These are phyloP conservation scores for Paralagenidium karlingii DNA, from an alignment of 352 stramenopile genomes.

Conservation along the genomic window DNA sequence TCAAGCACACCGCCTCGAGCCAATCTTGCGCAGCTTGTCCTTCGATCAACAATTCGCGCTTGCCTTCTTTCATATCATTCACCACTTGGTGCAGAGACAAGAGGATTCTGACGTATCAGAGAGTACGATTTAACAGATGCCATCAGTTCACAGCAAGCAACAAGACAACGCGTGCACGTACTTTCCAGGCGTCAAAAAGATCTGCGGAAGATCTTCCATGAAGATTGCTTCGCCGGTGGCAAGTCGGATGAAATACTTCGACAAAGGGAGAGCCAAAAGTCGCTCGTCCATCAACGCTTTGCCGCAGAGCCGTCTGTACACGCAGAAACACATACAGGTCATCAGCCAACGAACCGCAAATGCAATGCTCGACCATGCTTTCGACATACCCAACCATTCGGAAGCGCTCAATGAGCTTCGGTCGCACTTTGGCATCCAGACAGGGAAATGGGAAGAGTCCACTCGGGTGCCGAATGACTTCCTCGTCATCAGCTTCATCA, in stretches of 20 bases:
- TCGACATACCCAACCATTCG: constrained; percentile 43
- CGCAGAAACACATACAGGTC: too few species aligned
- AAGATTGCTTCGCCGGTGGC: constrained; percentile 48
- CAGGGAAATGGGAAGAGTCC: constrained; percentile 66
- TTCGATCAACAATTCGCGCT: constrained; percentile 36
- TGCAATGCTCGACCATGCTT: neutral
- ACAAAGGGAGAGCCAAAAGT: constrained; percentile 58
- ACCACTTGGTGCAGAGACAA: constrained; percentile 35
- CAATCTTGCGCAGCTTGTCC: constrained; percentile 28
- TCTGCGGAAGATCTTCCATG: constrained; percentile 27
- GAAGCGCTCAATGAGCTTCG: constrained; percentile 50
- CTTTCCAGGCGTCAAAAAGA: constrained; percentile 56
- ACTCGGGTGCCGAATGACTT: constrained; percentile 64
- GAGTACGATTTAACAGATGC: neutral
- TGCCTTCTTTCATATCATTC: constrained; percentile 12
- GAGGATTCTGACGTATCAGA: too few species aligned
- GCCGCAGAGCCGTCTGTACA: constrained; percentile 56
- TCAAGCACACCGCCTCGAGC: constrained; percentile 51
- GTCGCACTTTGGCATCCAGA: constrained; percentile 1
- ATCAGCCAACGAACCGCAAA: neutral
- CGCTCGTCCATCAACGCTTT: constrained; percentile 78
- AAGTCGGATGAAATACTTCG: constrained; percentile 61
- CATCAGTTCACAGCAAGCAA: neutral
- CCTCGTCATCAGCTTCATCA: constrained; percentile 19
- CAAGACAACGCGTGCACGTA: too few species aligned